Evolutionary conservation across 2,329 filamentous ascomycete genomes (phyloP).

Genomic region (Nigrospora osmanthi): DNA sequence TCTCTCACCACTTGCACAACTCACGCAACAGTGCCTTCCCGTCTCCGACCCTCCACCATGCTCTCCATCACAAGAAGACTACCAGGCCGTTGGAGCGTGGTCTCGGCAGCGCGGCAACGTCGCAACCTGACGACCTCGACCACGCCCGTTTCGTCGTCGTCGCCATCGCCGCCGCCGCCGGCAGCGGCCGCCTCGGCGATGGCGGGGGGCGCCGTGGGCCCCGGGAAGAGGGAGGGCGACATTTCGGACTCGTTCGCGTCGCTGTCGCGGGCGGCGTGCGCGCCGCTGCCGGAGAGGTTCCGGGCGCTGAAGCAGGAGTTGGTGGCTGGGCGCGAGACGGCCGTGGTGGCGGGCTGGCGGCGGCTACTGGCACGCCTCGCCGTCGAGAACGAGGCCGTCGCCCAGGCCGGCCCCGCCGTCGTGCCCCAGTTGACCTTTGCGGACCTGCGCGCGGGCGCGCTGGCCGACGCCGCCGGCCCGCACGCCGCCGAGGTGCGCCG

Average conservation of each 20-base stretch:
- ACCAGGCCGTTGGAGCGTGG: no score
- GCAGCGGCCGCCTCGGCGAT: not conserved
- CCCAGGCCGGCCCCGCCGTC: constrained; percentile 33
- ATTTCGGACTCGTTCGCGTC: constrained; percentile 57
- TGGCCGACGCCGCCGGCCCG: constrained; percentile 19
- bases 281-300: constrained; percentile 46
- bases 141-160: no score
- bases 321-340: constrained; percentile 38
- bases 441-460: constrained; percentile 23
- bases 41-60: no score
- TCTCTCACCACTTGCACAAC: no score
- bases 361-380: constrained; percentile 35
- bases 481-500: constrained; percentile 45
- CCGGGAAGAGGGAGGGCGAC: constrained; percentile 46
- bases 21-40: no score
- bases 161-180: not conserved
- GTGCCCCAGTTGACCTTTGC: constrained; percentile 45
- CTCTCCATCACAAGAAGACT: no score
- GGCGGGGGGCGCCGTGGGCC: not conserved
- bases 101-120: no score
- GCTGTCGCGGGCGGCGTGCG: constrained; percentile 36
- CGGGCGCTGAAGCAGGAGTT: constrained; percentile 47
- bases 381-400: constrained; percentile 39
- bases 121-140: no score
- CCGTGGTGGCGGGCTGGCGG: constrained; percentile 39